Evolutionary conservation across 2,329 filamentous ascomycete species (phyloP).

Genomic region (Aureobasidium subglaciale): DNA sequence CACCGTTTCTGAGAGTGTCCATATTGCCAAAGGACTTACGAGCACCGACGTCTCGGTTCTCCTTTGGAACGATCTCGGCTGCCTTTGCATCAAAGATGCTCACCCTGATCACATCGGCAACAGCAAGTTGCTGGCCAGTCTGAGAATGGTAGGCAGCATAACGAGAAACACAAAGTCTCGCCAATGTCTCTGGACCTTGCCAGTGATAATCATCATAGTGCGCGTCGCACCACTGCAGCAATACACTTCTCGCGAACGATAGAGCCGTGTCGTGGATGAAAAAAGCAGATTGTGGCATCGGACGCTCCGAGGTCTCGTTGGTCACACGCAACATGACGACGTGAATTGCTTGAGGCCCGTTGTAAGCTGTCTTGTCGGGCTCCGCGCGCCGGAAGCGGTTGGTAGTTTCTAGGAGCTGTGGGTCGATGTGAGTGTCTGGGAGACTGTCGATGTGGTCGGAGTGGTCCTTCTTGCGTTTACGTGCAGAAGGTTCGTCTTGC

Average conservation of each 20-base stretch:
- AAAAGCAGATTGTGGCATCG: constrained; percentile 5
- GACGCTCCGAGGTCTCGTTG: neutral
- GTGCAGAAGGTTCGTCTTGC: neutral
- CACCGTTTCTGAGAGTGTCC: too few species aligned
- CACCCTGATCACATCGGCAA: neutral
- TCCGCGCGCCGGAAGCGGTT: neutral
- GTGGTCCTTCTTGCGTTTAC: neutral
- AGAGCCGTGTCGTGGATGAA: neutral
- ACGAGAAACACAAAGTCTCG: neutral
- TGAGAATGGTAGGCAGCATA: neutral
- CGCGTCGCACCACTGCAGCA: constrained; percentile 4
- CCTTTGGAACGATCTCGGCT: neutral
- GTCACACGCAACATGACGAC: neutral
- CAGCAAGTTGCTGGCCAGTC: neutral
- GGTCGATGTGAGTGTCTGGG: neutral
- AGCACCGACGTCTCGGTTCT: neutral
- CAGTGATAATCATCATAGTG: neutral
- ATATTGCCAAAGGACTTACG: neutral
- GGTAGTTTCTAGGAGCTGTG: neutral
- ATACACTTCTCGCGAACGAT: neutral
- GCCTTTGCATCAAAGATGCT: constrained; percentile 3
- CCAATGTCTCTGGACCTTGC: neutral
- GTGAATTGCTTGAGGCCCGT: neutral
- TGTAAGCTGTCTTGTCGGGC: neutral
- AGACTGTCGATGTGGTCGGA: neutral